These are phyloP conservation scores for Akanthomyces uredinophilus DNA, from an alignment of 2,329 filamentous ascomycete genomes.

Conservation along the genomic window DNA sequence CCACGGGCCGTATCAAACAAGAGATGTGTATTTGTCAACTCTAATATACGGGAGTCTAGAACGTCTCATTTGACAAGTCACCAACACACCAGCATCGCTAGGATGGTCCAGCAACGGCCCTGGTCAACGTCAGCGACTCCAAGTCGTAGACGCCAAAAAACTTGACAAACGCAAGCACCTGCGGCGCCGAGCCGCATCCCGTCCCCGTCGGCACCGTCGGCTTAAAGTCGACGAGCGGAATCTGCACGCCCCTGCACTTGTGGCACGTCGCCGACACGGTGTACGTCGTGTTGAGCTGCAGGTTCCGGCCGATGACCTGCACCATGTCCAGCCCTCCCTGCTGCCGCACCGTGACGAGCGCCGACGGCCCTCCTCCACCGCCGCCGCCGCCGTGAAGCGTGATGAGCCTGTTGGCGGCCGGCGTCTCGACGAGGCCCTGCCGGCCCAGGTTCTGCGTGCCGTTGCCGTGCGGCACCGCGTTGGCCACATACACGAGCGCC, in stretches of 20 bases:
- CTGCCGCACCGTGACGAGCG: slow-evolving; percentile 15
- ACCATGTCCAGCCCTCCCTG: slow-evolving; percentile 17
- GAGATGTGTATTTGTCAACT: not conserved
- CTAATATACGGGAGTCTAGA: not conserved
- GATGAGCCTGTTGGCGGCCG: slow-evolving; percentile 13
- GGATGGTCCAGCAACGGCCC: no score
- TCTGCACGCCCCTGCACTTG: not conserved
- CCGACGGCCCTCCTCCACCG: not conserved
- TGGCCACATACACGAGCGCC: slow-evolving; percentile 16
- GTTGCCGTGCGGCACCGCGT: slow-evolving; percentile 12
- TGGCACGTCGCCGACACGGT: slow-evolving; percentile 12
- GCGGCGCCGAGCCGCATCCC: slow-evolving; percentile 17
- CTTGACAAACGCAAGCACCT: slow-evolving; percentile 16
- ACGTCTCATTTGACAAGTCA: no score
- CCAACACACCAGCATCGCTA: not conserved
- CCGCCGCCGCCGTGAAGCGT: not conserved
- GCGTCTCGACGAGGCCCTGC: slow-evolving; percentile 13
- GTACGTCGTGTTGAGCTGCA: slow-evolving; percentile 16
- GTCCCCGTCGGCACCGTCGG: slow-evolving; percentile 5
- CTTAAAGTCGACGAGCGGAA: slow-evolving; percentile 16
- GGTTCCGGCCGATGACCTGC: slow-evolving; percentile 15
- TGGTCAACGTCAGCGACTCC: not conserved
- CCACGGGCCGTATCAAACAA: no score
- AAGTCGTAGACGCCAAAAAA: slow-evolving; percentile 15
- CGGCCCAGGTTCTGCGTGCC: slow-evolving; percentile 15